Conservation (phyloP, 805 yeast genomes). For the Zygosaccharomyces kombuchaensis region DNA sequence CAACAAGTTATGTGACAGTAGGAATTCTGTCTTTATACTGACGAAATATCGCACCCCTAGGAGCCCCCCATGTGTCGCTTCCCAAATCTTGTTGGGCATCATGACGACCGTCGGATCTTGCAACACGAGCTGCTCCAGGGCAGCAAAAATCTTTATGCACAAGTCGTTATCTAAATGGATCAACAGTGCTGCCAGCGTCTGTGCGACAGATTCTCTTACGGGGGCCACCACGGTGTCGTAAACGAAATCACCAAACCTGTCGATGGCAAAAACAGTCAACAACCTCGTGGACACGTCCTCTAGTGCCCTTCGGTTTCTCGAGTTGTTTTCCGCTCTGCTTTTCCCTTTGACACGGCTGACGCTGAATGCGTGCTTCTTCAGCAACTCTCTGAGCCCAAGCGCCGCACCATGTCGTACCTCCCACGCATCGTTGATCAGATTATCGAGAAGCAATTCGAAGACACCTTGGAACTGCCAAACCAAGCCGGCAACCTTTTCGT, state of each 20-base stretch:
- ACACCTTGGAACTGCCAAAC: slow-evolving; percentile 96
- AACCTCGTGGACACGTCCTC: slow-evolving; percentile 87
- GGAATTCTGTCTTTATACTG: slow-evolving; percentile 77
- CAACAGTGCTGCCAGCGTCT: slow-evolving; percentile 82
- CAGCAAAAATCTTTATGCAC: slow-evolving; percentile 58
- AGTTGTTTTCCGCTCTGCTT: slow-evolving; percentile 55
- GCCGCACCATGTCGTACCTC: slow-evolving; percentile 95
- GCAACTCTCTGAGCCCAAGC: slow-evolving; percentile 75
- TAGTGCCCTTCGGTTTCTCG: slow-evolving; percentile 60
- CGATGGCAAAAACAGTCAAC: slow-evolving; percentile 83
- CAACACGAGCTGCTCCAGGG: slow-evolving; percentile 62
- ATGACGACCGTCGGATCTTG: slow-evolving; percentile 48
- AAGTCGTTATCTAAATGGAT: slow-evolving; percentile 58
- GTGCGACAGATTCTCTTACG: slow-evolving; percentile 94
- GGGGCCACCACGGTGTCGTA: slow-evolving; percentile 98
- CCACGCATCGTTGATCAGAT: slow-evolving; percentile 83
- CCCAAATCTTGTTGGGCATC: slow-evolving; percentile 64
- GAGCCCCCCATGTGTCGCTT: slow-evolving; percentile 97
- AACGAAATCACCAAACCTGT: slow-evolving; percentile 94
- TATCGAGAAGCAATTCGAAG: slow-evolving; percentile 72
- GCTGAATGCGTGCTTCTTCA: slow-evolving; percentile 72
- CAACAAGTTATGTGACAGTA: slow-evolving; percentile 52
- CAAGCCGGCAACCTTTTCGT: slow-evolving; percentile 63
- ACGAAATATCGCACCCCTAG: slow-evolving; percentile 89
- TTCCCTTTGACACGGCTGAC: slow-evolving; percentile 78